Conservation (phyloP, 345 rosid genomes). For the Rubroshorea leprosula region DNA sequence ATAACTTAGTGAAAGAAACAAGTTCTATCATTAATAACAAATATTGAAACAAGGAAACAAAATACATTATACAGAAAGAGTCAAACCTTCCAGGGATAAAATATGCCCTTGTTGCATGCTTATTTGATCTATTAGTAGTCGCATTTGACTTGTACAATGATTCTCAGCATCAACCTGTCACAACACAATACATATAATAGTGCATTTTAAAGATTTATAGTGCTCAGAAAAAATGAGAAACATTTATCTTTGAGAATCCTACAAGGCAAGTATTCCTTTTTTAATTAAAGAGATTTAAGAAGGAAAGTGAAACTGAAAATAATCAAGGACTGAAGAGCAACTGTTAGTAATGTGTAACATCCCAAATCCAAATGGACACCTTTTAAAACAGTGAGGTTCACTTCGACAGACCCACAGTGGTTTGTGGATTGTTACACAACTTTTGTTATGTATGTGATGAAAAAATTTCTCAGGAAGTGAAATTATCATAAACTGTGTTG, state of each 20-base stretch:
- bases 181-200: background rate
- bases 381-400: too few species aligned
- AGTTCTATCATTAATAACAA: background rate
- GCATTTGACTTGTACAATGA: conserved; percentile 72
- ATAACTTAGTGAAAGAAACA: background rate
- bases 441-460: too few species aligned
- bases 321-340: too few species aligned
- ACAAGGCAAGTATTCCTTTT: background rate
- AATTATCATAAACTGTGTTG: too few species aligned
- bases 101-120: conserved; percentile 69
- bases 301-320: too few species aligned
- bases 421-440: too few species aligned
- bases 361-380: too few species aligned
- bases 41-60: conserved; percentile 8
- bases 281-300: background rate
- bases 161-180: conserved; percentile 73
- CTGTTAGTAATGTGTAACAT: too few species aligned
- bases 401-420: too few species aligned
- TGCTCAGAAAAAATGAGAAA: background rate
- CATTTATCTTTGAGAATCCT: background rate
- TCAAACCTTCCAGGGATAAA: conserved; percentile 67
- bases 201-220: background rate
- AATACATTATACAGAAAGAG: background rate
- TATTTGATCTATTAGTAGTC: conserved; percentile 69
- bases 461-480: too few species aligned